Percentiles rank a stretch among this genome's conserved stretches.
Conservation (phyloP, 2,329 filamentous ascomycete species). For the Pseudogymnoascus destructans region DNA sequence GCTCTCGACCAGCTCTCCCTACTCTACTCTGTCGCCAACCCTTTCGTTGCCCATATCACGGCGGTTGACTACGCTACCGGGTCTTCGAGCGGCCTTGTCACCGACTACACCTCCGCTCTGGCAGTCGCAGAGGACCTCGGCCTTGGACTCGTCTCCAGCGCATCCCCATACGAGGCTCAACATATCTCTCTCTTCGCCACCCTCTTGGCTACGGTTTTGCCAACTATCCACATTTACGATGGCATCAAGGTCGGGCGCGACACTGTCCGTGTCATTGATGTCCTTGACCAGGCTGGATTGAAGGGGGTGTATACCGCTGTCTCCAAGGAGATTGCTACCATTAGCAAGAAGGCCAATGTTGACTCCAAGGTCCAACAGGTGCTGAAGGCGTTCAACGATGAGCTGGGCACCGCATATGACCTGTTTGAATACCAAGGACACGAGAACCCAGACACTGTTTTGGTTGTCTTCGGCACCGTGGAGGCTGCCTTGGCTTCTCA, state of each 20-base stretch:
- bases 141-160: conserved; percentile 71
- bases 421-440: conserved; percentile 93
- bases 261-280: conserved; percentile 69
- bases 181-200: conserved; percentile 90
- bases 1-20: conserved; percentile 83
- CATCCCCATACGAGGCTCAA: conserved; percentile 81
- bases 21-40: conserved; percentile 82
- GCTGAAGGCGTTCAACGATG: conserved; percentile 66
- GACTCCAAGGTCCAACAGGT: conserved; percentile 61
- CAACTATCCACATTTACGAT: conserved; percentile 82
- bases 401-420: conserved; percentile 85
- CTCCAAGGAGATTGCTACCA: conserved; percentile 43
- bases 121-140: conserved; percentile 80
- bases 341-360: conserved; percentile 57
- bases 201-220: conserved; percentile 61
- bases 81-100: conserved; percentile 56
- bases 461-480: conserved; percentile 85
- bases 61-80: conserved; percentile 69
- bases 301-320: conserved; percentile 56
- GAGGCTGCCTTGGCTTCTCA: conserved; percentile 80
- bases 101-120: conserved; percentile 75
- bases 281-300: conserved; percentile 59
- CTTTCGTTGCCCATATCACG: conserved; percentile 83
- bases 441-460: conserved; percentile 60
- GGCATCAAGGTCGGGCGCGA: conserved; percentile 73